Base-by-base conservation (phyloP, 495 filamentous ascomycete genomes). In the Pyrenopolyporus hunteri region DNA sequence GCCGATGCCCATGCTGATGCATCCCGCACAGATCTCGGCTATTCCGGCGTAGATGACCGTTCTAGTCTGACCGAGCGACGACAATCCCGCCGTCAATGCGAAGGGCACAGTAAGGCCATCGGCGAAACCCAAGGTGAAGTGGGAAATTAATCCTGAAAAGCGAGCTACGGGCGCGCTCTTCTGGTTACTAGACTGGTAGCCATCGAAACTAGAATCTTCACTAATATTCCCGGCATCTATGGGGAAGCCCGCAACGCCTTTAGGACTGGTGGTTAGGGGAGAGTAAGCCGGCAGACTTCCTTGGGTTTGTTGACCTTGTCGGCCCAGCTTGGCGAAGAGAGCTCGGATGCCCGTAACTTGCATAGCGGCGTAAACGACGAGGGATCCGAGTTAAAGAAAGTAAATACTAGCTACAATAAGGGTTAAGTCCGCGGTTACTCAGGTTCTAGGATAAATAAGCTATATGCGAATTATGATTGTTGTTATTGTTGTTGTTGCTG, bases 1-100 rank as follows among this genome's bases (percentile, higher is more conserved):
- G 19, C 87, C 82, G 4, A 90, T 78, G 3, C 87, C 87, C 87
- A 90, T 89, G 13, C 83, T 87, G 56, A 90, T 87, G 20, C 83
- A 80, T 26, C 87, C 86, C 9, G 82, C 83, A 59, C 87, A 85
- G 17, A 89, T 78, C 72, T 90, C 87, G 1, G 87, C 87, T 29
- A 88, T 77, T 3, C 87, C 87, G 11, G 84, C 87, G 56, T 85
- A 82, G 52, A 90, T 82, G 59, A 89, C 87, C n/a, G 88, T 80
- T 54, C 79, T 78, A 1, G 83, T 82, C 42, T 82, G 77, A 36
- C 84, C 84, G 22, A 87, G 71, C n/a, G 78, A 87, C 8, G 80
- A 82, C 22, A 88, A 65, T 5, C 85, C 85, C 0, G 85, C 85
- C 0, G 85, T 87, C 25, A 88, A 68, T 10, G 85, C 85, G 59